phyloP scores from a whole-genome alignment of 768 basidiomycete genomes.

The Flagelloscypha sp. region DNA sequence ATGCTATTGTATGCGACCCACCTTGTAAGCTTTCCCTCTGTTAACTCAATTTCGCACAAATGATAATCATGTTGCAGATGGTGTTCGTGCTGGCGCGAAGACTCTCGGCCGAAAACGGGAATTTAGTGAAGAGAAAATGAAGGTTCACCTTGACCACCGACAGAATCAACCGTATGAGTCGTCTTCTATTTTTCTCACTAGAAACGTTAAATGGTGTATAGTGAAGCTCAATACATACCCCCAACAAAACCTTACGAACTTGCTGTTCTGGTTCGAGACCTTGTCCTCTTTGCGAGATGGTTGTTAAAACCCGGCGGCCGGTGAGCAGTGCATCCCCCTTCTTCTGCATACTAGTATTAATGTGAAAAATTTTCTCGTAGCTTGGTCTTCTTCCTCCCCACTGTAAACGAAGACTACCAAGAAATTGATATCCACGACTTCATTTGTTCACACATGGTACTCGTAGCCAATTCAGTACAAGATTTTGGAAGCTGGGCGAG shows the following conservation, averaged over 20 bases:
- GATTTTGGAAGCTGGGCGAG: slow-evolving; percentile 94
- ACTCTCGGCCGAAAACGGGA: slow-evolving; percentile 62
- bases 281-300: slow-evolving; percentile 75
- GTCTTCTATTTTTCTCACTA: not conserved
- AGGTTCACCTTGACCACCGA: slow-evolving; percentile 29
- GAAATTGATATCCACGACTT: slow-evolving; percentile 76
- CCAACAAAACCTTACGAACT: slow-evolving; percentile 92
- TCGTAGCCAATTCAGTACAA: slow-evolving; percentile 85
- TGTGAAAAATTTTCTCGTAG: no score
- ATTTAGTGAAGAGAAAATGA: slow-evolving; percentile 29
- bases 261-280: slow-evolving; percentile 70
- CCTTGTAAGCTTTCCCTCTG: slow-evolving; percentile 54
- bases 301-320: slow-evolving; percentile 79
- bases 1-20: slow-evolving; percentile 91
- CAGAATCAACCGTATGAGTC: slow-evolving; percentile 37
- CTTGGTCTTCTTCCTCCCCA: slow-evolving; percentile 95
- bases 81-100: slow-evolving; percentile 85
- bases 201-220: slow-evolving; percentile 9
- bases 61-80: slow-evolving; percentile 49
- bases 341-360: no score
- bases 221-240: slow-evolving; percentile 69
- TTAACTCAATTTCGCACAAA: slow-evolving; percentile 1
- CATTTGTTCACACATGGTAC: slow-evolving; percentile 79
- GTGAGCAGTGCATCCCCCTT: no score
- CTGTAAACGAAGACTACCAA: slow-evolving; percentile 84